These are phyloP conservation scores for Penicillium salamii DNA, from an alignment of 495 filamentous ascomycete species.

Conservation along the genomic window DNA sequence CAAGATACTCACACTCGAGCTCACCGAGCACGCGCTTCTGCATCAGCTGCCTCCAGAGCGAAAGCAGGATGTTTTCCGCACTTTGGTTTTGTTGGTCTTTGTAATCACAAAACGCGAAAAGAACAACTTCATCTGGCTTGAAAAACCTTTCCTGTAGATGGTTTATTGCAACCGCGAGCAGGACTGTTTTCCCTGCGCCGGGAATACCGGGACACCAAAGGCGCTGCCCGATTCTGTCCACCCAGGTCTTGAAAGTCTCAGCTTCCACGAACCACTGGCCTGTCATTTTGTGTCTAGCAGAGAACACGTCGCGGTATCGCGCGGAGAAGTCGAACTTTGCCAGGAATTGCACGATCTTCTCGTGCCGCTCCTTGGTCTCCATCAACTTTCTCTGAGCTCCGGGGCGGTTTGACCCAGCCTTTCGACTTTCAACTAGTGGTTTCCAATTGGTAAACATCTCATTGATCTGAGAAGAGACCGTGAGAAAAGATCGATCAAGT, in stretches of 20 bases:
- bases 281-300: not conserved
- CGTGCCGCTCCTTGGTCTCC: not conserved
- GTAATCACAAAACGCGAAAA: slow-evolving; percentile 4
- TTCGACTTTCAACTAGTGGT: not conserved
- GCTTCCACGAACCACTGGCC: slow-evolving; percentile 2
- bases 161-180: slow-evolving; percentile 1
- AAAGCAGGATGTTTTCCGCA: not conserved
- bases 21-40: not conserved
- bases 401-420: not conserved
- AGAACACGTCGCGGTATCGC: slow-evolving; percentile 1
- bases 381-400: not conserved
- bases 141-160: not conserved
- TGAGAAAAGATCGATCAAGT: not conserved
- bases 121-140: not conserved
- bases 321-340: slow-evolving; percentile 5
- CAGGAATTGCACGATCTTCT: not conserved
- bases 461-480: not conserved
- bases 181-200: not conserved
- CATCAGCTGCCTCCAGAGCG: slow-evolving; percentile 2
- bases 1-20: not conserved
- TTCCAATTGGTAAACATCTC: slow-evolving; percentile 3
- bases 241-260: not conserved
- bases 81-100: not conserved
- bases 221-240: not conserved
- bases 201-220: slow-evolving; percentile 6